A percentile compares a stretch with the other conserved stretches of the same genome.
These are phyloP conservation scores for Hyphodiscus sp. DNA, from an alignment of 2,329 filamentous ascomycete species.

Conservation along the genomic window DNA sequence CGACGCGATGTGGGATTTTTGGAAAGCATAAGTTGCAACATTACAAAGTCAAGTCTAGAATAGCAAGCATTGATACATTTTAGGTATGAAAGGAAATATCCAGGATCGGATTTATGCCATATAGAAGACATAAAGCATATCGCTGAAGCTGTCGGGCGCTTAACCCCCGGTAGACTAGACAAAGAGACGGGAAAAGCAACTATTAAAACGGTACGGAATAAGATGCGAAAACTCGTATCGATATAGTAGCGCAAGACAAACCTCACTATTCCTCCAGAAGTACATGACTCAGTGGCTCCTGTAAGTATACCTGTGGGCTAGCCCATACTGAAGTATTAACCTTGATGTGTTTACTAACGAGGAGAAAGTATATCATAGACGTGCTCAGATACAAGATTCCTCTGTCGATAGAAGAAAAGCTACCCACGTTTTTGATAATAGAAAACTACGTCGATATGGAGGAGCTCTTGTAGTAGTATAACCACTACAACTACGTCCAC, in stretches of 20 bases:
- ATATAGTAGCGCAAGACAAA: slow-evolving; percentile 7
- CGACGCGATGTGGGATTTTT: slow-evolving; percentile 10
- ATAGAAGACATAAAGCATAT: slow-evolving; percentile 17
- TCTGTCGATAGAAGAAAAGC: slow-evolving; percentile 13
- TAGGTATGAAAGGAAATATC: slow-evolving; percentile 18
- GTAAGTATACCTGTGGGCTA: slow-evolving; percentile 9
- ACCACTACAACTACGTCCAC: slow-evolving; percentile 16
- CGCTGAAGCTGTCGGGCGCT: slow-evolving; percentile 12
- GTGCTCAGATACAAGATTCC: slow-evolving; percentile 11
- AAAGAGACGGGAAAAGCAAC: slow-evolving; percentile 7
- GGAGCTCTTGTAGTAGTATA: slow-evolving; percentile 10
- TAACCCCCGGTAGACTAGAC: slow-evolving; percentile 12
- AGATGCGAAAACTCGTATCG: slow-evolving; percentile 9
- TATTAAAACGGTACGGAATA: slow-evolving; percentile 10
- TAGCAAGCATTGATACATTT: slow-evolving; percentile 14
- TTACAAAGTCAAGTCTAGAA: slow-evolving; percentile 10
- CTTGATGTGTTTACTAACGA: slow-evolving; percentile 15
- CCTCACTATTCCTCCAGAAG: slow-evolving; percentile 10
- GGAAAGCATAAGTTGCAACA: slow-evolving; percentile 10
- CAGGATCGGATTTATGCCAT: slow-evolving; percentile 12
- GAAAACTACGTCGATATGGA: slow-evolving; percentile 14
- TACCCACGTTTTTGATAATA: slow-evolving; percentile 12
- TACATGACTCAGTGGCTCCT: too few relatives aligned
- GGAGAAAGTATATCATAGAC: slow-evolving; percentile 15
- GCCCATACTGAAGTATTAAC: slow-evolving; percentile 12